Evolutionary conservation across 2,329 filamentous ascomycete genomes (phyloP), one percentile per base, ranked within the genome.

Genomic region (Aureobasidium sp.): DNA sequence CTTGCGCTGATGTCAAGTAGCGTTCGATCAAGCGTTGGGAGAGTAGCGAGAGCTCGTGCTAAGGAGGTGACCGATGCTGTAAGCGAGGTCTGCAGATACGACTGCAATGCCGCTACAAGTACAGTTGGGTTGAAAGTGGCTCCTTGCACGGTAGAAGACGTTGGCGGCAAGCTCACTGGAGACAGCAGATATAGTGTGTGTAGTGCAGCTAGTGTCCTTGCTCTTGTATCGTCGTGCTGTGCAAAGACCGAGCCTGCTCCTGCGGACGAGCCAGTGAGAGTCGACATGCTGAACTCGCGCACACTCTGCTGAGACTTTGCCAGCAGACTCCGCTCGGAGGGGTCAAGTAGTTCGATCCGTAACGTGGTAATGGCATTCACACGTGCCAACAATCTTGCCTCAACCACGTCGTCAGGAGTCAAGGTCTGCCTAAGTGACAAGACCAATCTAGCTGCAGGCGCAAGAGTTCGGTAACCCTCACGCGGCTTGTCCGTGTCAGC

Each of bases 141-240:
- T 0, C 77, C 78, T 39, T 48, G 29, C n/a, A 37, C 33, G 22
- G 29, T 14, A 17, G 54, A 58, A 5, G 42, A 27, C 19, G 39
- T 58, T 14, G 54, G 54, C 12, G 65, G 64, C 14, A 66, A 52
- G 37, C 67, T 69, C 35, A 78, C 76, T 0, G 90, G 87, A 2
- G 91, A 96, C 5, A 97, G 79, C 1, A 97, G 79, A 70, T 93
- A 96, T 2, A 99, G 80, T 1, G 90, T 82, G 8, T 85, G 78
- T 60, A 95, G 76, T 1, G 91, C 91, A 3, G 89, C 91, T 5
- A 86, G 83, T 5, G 90, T 85, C 37, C 86, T 82, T 2, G 85
- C 81, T 71, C 87, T 89, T 42, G 85, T 87, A 66, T 96, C 91
- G 68, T 96, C 90, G 11, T 79, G 80, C 67, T 85, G 82, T 31